phyloP scores from a whole-genome alignment of 345 rosid genomes.

The Populus deltoides region DNA sequence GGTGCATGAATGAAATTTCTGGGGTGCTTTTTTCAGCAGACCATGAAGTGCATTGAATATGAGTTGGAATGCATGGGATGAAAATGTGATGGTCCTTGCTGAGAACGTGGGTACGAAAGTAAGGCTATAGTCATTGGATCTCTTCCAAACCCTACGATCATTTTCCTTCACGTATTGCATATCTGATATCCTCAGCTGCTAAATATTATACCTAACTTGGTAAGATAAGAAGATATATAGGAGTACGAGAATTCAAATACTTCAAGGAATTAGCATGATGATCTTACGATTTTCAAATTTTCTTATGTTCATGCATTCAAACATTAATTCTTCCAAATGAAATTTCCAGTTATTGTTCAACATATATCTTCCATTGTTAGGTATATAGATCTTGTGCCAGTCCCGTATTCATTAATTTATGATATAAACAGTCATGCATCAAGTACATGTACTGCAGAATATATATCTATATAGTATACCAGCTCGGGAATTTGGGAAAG shows the following conservation, averaged over 20 bases:
- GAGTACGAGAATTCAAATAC: not conserved
- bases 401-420: no score
- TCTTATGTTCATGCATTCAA: not conserved
- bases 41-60: slow-evolving; percentile 21
- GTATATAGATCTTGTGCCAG: no score
- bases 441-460: no score
- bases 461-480: no score
- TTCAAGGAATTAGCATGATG: not conserved
- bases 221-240: not conserved
- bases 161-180: not conserved
- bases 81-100: not conserved
- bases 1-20: not conserved
- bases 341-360: no score
- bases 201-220: not conserved
- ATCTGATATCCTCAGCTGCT: not conserved
- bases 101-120: not conserved
- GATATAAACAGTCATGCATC: no score
- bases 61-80: not conserved
- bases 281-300: not conserved
- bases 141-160: no score
- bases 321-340: not conserved
- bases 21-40: not conserved
- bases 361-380: no score
- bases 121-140: slow-evolving; percentile 4
- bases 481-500: no score